phyloP scores from a whole-genome alignment of 495 filamentous ascomycete species.

The Tuber magnatum region DNA sequence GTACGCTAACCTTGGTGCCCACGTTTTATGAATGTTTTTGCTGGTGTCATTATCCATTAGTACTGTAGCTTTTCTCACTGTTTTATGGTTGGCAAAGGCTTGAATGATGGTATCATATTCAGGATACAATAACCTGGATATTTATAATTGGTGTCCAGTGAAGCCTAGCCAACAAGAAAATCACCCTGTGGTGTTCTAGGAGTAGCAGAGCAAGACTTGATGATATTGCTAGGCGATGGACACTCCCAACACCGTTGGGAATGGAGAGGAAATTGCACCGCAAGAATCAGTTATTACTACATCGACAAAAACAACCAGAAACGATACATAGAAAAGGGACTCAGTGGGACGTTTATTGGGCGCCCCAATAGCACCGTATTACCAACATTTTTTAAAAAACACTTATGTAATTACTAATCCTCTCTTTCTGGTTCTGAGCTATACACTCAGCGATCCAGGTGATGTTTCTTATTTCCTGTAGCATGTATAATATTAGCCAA shows the following conservation, averaged over 20 bases:
- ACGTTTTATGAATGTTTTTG: background rate
- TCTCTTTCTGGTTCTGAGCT: constrained; percentile 98
- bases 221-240: background rate
- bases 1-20: background rate
- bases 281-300: background rate
- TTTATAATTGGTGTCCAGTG: background rate
- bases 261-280: background rate
- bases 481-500: constrained; percentile 10
- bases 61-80: background rate
- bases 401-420: constrained; percentile 97
- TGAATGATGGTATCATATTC: background rate
- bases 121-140: background rate
- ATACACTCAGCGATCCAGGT: constrained; percentile 99
- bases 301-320: background rate
- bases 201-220: background rate
- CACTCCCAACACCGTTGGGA: background rate
- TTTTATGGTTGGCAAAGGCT: background rate
- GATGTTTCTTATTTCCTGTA: constrained; percentile 97
- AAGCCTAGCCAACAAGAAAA: background rate
- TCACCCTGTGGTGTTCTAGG: background rate
- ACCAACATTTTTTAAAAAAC: constrained; percentile 57
- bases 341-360: background rate
- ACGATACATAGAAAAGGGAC: background rate
- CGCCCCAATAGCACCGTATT: background rate
- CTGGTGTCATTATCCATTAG: background rate